A percentile compares a stretch with the other conserved stretches of the same genome.
Evolutionary conservation across 495 filamentous ascomycete species (phyloP).

Genomic region (Podospora conica): DNA sequence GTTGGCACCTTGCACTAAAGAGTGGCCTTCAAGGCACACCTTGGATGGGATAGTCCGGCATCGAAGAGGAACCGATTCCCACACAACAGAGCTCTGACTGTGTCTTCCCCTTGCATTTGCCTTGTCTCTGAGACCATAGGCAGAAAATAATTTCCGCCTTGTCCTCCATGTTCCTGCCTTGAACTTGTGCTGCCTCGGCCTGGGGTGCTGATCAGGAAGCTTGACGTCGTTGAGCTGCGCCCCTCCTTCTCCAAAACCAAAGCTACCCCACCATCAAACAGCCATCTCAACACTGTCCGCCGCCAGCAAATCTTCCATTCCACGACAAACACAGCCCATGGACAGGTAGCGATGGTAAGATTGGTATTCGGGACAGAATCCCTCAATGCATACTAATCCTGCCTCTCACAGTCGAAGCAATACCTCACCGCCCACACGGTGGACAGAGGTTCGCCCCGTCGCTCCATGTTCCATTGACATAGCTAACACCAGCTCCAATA

Average conservation of each 20-base stretch:
- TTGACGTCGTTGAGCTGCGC: background rate
- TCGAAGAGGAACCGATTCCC: background rate
- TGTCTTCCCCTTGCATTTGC: no score
- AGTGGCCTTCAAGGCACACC: background rate
- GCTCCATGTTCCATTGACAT: background rate
- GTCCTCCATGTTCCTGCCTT: no score
- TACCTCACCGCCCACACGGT: slow-evolving; percentile 87
- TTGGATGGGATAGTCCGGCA: background rate
- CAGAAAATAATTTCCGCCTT: background rate
- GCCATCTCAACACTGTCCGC: background rate
- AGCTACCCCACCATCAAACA: slow-evolving; percentile 13
- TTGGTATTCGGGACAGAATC: background rate
- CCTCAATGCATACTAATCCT: background rate
- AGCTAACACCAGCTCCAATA: slow-evolving; percentile 24
- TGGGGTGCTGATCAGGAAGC: background rate
- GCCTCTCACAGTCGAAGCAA: slow-evolving; percentile 76
- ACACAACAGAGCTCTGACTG: background rate
- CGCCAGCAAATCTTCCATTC: background rate
- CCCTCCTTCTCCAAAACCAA: slow-evolving; percentile 10
- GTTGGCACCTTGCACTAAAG: background rate
- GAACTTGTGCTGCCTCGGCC: background rate
- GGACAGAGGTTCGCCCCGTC: slow-evolving; percentile 59
- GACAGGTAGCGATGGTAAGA: slow-evolving; percentile 41
- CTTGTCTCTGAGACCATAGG: background rate
- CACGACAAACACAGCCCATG: slow-evolving; percentile 19